Conservation (phyloP, 306 rosid species). For the Gastrolobium bilobum region DNA sequence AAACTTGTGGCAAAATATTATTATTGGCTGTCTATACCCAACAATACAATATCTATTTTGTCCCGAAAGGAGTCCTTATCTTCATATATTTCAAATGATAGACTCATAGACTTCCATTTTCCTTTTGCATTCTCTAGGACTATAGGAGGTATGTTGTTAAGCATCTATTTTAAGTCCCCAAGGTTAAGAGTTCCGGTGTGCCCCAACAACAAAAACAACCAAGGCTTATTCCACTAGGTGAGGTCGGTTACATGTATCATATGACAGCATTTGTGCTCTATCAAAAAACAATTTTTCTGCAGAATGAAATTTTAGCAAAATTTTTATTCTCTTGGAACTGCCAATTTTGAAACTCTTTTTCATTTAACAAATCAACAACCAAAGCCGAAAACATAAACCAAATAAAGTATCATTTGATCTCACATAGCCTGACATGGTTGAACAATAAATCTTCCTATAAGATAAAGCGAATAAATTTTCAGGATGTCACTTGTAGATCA, state of each 20-base stretch:
- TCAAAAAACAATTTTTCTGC: slow-evolving; percentile 20
- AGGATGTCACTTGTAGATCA: slow-evolving; percentile 20
- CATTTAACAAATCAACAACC: slow-evolving; percentile 33
- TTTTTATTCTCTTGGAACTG: background rate
- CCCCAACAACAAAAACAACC: too few relatives aligned
- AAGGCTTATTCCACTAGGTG: too few relatives aligned
- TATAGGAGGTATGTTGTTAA: background rate
- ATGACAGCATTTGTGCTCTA: too few relatives aligned
- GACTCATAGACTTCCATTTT: slow-evolving; percentile 22
- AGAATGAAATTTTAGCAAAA: slow-evolving; percentile 3
- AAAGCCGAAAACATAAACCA: slow-evolving; percentile 8
- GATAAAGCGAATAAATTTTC: slow-evolving; percentile 25
- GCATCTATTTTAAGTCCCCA: slow-evolving; percentile 3
- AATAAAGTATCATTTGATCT: slow-evolving; percentile 26
- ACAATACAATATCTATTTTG: slow-evolving; percentile 1
- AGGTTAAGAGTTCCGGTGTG: too few relatives aligned
- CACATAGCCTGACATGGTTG: background rate
- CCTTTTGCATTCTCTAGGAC: slow-evolving; percentile 28
- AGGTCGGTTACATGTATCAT: too few relatives aligned
- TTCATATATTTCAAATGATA: slow-evolving; percentile 11
- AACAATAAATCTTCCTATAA: slow-evolving; percentile 14
- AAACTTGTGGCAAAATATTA: slow-evolving; percentile 28
- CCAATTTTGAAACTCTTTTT: slow-evolving; percentile 23
- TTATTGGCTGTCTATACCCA: slow-evolving; percentile 8
- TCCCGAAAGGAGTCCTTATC: background rate